phyloP scores from a whole-genome alignment of 108 stramenopile species.

The Chaetoceros tenuissimus region DNA sequence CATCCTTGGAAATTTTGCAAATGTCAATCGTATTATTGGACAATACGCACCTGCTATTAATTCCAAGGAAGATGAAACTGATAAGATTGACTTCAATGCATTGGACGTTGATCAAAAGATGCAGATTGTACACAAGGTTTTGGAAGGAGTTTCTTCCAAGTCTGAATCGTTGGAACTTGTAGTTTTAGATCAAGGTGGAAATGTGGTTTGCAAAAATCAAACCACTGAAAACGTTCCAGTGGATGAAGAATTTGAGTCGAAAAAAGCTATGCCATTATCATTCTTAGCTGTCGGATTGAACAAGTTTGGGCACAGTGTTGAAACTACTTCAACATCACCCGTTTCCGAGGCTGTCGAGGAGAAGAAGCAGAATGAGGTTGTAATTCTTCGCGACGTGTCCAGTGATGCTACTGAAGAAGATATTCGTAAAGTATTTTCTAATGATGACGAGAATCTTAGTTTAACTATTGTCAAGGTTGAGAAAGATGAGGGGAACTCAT shows the following conservation, averaged over 20 bases:
- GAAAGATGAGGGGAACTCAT: conserved; percentile 37
- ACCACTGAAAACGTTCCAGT: neutral
- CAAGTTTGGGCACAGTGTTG: neutral
- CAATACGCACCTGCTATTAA: neutral
- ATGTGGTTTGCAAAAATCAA: neutral
- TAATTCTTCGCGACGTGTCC: conserved; percentile 43
- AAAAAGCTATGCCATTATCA: neutral
- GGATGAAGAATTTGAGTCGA: neutral
- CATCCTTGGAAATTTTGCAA: conserved; percentile 47
- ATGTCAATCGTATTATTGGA: conserved; percentile 17
- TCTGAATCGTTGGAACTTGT: neutral
- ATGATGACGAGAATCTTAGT: conserved; percentile 11
- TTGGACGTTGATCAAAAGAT: neutral
- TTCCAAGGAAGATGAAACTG: no score
- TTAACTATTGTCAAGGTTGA: conserved; percentile 22
- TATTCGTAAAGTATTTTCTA: conserved; percentile 26
- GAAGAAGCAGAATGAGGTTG: conserved; percentile 2
- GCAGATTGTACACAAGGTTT: no score
- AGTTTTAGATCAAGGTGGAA: neutral
- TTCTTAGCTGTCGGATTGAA: neutral
- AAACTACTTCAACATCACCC: neutral
- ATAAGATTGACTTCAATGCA: neutral
- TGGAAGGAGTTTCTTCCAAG: neutral
- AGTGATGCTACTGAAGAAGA: conserved; percentile 24
- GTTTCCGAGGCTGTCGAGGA: neutral